These are phyloP conservation scores for Psilocybe cubensis DNA, from an alignment of 768 basidiomycete species.

Conservation along the genomic window DNA sequence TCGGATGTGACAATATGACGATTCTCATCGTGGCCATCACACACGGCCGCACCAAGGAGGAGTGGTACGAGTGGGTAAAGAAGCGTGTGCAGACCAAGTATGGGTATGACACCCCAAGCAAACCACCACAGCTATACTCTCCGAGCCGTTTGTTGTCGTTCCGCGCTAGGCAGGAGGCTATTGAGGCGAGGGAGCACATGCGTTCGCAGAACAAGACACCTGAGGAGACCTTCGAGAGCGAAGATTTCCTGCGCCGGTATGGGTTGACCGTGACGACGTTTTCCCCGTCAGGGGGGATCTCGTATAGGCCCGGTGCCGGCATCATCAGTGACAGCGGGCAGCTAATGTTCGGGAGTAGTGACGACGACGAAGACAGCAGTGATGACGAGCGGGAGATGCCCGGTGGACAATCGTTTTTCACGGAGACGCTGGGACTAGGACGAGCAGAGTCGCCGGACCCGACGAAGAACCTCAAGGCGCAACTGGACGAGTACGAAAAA, in stretches of 20 bases:
- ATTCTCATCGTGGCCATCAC: constrained; percentile 88
- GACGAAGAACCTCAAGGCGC: constrained; percentile 59
- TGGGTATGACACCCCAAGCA: constrained; percentile 78
- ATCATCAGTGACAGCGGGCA: constrained; percentile 52
- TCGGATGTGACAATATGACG: constrained; percentile 99
- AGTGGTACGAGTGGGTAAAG: constrained; percentile 91
- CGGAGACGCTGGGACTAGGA: constrained; percentile 48
- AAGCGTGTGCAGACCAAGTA: constrained; percentile 77
- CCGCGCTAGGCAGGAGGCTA: constrained; percentile 62
- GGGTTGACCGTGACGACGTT: constrained; percentile 29
- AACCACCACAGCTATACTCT: constrained; percentile 78
- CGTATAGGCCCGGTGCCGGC: constrained; percentile 58
- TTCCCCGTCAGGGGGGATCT: constrained; percentile 52
- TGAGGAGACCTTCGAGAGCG: constrained; percentile 22
- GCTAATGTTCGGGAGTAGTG: constrained; percentile 70
- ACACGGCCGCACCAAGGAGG: constrained; percentile 83
- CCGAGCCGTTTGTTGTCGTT: constrained; percentile 64
- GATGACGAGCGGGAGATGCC: constrained; percentile 47
- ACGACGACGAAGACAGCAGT: constrained; percentile 67
- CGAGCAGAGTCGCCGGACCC: constrained; percentile 52
- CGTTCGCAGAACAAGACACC: constrained; percentile 28
- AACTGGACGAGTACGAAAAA: constrained; percentile 65
- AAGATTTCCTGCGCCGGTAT: constrained; percentile 30
- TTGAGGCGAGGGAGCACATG: constrained; percentile 49
- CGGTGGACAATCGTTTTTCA: constrained; percentile 50